These are phyloP conservation scores for Eucalyptus polybractea DNA, from an alignment of 345 rosid genomes.

Conservation along the genomic window DNA sequence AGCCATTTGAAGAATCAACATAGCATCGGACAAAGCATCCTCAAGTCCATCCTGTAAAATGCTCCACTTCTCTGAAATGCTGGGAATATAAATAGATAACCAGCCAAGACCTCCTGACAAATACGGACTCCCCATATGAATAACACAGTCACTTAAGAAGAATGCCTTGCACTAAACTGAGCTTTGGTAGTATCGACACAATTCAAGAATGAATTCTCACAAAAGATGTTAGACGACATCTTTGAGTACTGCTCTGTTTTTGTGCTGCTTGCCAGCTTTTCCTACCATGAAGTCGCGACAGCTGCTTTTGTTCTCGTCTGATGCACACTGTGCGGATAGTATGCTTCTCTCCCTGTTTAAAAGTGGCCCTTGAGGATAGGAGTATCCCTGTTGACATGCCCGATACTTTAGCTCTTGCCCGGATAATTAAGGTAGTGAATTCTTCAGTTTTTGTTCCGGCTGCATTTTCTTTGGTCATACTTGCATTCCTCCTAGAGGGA, in stretches of 20 bases:
- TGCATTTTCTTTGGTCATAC: slow-evolving; percentile 47
- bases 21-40: background rate
- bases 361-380: slow-evolving; percentile 39
- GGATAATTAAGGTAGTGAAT: too few relatives aligned
- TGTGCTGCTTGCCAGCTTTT: slow-evolving; percentile 27
- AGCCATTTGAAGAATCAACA: too few relatives aligned
- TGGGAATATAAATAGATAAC: background rate
- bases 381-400: slow-evolving; percentile 22
- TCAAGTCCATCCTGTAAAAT: background rate
- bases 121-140: background rate
- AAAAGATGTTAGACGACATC: slow-evolving; percentile 45
- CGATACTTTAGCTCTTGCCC: background rate
- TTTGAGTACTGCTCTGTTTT: slow-evolving; percentile 68
- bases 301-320: background rate
- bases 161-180: slow-evolving; percentile 19
- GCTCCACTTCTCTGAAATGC: background rate
- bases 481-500: slow-evolving; percentile 24
- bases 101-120: background rate
- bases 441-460: background rate
- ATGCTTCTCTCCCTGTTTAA: background rate
- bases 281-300: too few relatives aligned
- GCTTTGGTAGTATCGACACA: slow-evolving; percentile 16
- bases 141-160: background rate
- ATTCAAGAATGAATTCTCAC: slow-evolving; percentile 11
- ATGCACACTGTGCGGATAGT: too few relatives aligned